Conservation (phyloP, 2,329 filamentous ascomycete species). For the Rhinocladiella mackenziei region DNA sequence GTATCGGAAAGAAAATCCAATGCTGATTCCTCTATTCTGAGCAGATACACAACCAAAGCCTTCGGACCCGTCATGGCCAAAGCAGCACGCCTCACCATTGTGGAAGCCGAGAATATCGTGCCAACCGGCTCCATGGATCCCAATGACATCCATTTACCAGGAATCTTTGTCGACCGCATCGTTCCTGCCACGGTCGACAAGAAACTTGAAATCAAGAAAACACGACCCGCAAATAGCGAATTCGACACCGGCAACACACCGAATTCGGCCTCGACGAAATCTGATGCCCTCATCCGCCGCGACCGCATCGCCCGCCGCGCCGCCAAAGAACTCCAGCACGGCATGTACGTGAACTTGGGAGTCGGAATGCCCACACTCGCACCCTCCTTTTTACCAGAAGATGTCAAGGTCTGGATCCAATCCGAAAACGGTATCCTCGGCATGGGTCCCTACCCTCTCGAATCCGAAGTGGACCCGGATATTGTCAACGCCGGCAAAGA, state of each 20-base stretch:
- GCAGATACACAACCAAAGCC: constrained; percentile 63
- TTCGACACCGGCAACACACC: constrained; percentile 37
- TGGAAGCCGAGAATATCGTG: constrained; percentile 82
- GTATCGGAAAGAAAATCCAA: too few relatives aligned
- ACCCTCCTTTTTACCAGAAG: constrained; percentile 66
- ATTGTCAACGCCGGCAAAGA: constrained; percentile 86
- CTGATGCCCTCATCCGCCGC: constrained; percentile 52
- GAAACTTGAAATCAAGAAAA: constrained; percentile 66
- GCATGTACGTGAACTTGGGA: constrained; percentile 75
- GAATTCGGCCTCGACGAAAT: constrained; percentile 31
- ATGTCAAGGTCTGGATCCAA: constrained; percentile 74
- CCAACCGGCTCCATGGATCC: constrained; percentile 68
- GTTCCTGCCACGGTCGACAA: constrained; percentile 69
- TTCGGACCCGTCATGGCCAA: constrained; percentile 77
- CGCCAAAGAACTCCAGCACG: constrained; percentile 74
- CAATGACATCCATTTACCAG: constrained; percentile 71
- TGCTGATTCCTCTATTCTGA: neutral
- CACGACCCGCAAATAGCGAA: constrained; percentile 44
- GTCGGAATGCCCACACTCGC: constrained; percentile 86
- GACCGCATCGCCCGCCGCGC: constrained; percentile 72
- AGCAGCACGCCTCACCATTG: constrained; percentile 71
- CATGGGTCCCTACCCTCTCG: constrained; percentile 74
- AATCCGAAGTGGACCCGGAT: constrained; percentile 68
- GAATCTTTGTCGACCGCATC: constrained; percentile 78
- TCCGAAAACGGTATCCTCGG: constrained; percentile 83